Conservation (phyloP, 345 rosid genomes). For the Aegle marmelos region DNA sequence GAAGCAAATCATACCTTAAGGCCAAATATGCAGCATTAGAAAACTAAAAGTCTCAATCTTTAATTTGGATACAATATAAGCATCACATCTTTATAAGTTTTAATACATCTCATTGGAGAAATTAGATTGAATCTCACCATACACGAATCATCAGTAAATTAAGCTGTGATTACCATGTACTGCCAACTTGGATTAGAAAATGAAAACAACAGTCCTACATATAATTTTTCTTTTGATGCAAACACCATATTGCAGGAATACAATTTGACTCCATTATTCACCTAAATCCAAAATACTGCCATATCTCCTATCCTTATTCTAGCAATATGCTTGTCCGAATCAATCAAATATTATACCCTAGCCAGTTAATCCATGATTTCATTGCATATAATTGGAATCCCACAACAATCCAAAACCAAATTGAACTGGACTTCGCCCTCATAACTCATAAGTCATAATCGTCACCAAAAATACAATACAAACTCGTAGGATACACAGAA, state of each 20-base stretch:
- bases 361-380: neutral
- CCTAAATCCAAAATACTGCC: neutral
- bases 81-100: neutral
- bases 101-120: neutral
- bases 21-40: neutral
- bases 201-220: no score
- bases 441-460: neutral
- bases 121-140: neutral
- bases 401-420: neutral
- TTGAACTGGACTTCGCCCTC: neutral
- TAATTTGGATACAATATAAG: conserved; percentile 2
- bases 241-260: neutral
- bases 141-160: neutral
- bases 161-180: conserved; percentile 5
- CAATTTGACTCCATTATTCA: conserved; percentile 1
- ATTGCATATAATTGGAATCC: neutral
- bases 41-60: neutral
- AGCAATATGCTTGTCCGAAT: neutral
- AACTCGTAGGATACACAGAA: neutral
- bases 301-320: neutral
- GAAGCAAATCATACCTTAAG: neutral
- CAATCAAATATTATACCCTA: neutral
- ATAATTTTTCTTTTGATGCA: neutral
- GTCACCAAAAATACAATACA: neutral
- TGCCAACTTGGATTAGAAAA: neutral